A percentile compares a stretch with the other conserved stretches of the same genome.
Conservation (phyloP, 345 rosid species). For the Salix koriyanagi region DNA sequence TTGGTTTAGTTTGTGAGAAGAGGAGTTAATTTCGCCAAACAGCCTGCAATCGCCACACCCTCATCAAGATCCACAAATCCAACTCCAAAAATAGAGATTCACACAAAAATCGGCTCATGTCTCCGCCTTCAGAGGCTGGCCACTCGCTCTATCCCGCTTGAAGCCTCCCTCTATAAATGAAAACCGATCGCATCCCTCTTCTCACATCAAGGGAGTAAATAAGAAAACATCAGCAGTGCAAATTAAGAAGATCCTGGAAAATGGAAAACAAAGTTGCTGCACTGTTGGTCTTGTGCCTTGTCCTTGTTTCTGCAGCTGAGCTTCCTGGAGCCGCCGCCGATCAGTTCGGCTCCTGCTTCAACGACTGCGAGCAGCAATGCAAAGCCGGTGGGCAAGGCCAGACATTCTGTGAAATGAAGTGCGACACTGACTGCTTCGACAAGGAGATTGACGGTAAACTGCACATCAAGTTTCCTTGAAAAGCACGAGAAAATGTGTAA, state of each 20-base stretch:
- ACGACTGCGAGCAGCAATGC: conserved; percentile 16
- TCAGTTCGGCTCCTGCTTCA: conserved; percentile 4
- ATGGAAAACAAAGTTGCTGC: conserved; percentile 27
- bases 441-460: conserved; percentile 16
- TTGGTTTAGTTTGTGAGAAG: neutral
- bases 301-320: conserved; percentile 15
- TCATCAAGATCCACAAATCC: neutral
- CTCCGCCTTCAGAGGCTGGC: neutral
- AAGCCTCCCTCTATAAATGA: neutral
- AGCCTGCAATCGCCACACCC: neutral
- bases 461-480: neutral
- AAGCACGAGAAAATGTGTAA: neutral
- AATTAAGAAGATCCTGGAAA: neutral
- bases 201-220: too few species aligned
- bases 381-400: conserved; percentile 2
- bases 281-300: conserved; percentile 24
- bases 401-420: conserved; percentile 33
- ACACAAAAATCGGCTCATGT: neutral
- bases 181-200: neutral
- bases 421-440: conserved; percentile 29
- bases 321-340: neutral
- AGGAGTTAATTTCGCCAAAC: neutral
- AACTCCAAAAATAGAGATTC: neutral
- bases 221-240: neutral
- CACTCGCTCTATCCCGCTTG: neutral